Percentiles rank a stretch among this genome's conserved stretches.
phyloP scores from a whole-genome alignment of 2,329 filamentous ascomycete genomes.

The Scorias spongiosa region DNA sequence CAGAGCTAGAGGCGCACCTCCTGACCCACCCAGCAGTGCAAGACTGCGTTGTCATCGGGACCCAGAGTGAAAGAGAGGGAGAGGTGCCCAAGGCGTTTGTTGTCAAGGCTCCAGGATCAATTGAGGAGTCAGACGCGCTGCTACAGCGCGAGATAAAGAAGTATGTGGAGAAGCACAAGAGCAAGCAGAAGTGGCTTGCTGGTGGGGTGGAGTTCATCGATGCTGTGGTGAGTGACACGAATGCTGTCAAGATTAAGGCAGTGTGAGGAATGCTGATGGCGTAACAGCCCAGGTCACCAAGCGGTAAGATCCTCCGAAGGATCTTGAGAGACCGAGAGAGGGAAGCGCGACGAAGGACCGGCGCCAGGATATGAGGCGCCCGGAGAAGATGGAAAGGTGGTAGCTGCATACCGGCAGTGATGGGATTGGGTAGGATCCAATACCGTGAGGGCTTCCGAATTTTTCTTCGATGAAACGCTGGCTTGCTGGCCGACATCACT shows the following conservation, averaged over 20 bases:
- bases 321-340: constrained; percentile 57
- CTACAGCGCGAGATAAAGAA: constrained; percentile 38
- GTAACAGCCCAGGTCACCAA: constrained; percentile 36
- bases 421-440: no score
- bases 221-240: constrained; percentile 8
- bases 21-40: constrained; percentile 60
- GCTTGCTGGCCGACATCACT: no score
- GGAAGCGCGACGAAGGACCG: constrained; percentile 39
- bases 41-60: constrained; percentile 64
- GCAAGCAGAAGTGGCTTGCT: constrained; percentile 46
- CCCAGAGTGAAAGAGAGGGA: constrained; percentile 47
- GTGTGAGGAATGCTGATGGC: constrained; percentile 37
- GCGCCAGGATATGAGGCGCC: constrained; percentile 46
- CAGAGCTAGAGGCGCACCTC: constrained; percentile 67
- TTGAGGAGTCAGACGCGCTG: constrained; percentile 36
- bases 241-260: constrained; percentile 23
- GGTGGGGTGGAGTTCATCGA: constrained; percentile 45
- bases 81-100: constrained; percentile 51
- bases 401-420: no score
- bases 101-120: constrained; percentile 37
- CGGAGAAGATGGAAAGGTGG: neutral
- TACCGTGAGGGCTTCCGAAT: no score
- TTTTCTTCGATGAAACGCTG: no score
- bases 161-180: constrained; percentile 46
- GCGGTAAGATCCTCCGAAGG: constrained; percentile 45